Percentiles rank a stretch among this genome's conserved stretches.
Evolutionary conservation across 345 rosid genomes (phyloP).

Genomic region (Schrenkiella parvula): DNA sequence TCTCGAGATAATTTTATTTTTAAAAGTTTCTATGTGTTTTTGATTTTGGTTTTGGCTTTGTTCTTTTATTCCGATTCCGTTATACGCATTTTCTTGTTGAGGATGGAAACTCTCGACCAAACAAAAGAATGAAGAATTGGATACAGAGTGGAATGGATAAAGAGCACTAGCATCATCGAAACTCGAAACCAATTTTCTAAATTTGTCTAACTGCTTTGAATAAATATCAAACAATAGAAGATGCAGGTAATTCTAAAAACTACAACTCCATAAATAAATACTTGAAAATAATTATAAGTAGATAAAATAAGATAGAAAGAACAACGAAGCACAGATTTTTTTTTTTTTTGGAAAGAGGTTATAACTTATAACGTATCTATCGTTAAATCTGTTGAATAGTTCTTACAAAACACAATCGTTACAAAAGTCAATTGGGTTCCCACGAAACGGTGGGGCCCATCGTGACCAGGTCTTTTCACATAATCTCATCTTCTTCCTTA

Average conservation of each 20-base stretch:
- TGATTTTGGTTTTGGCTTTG: neutral
- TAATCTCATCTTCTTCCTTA: neutral
- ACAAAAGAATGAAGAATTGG: neutral
- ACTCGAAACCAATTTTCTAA: neutral
- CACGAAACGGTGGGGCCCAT: slow-evolving; percentile 33
- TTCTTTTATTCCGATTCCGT: neutral
- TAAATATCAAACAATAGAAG: neutral
- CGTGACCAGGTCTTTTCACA: slow-evolving; percentile 21
- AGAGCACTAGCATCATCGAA: neutral
- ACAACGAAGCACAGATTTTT: slow-evolving; percentile 6
- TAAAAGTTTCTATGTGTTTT: neutral
- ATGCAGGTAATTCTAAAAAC: slow-evolving; percentile 12
- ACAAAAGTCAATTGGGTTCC: slow-evolving; percentile 33
- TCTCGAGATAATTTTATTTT: too few relatives aligned
- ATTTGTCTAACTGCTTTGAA: neutral
- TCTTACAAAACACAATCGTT: slow-evolving; percentile 26
- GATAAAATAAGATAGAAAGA: slow-evolving; percentile 5
- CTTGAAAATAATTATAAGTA: neutral
- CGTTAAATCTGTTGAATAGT: slow-evolving; percentile 28
- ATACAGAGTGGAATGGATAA: slow-evolving; percentile 6
- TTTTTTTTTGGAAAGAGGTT: neutral
- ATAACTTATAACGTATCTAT: slow-evolving; percentile 13
- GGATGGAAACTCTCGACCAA: neutral
- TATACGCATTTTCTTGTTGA: slow-evolving; percentile 1
- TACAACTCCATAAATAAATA: slow-evolving; percentile 17